Evolutionary conservation across 1,284 basidiomycete genomes (phyloP).

Genomic region (Leccinum subrobustum): DNA sequence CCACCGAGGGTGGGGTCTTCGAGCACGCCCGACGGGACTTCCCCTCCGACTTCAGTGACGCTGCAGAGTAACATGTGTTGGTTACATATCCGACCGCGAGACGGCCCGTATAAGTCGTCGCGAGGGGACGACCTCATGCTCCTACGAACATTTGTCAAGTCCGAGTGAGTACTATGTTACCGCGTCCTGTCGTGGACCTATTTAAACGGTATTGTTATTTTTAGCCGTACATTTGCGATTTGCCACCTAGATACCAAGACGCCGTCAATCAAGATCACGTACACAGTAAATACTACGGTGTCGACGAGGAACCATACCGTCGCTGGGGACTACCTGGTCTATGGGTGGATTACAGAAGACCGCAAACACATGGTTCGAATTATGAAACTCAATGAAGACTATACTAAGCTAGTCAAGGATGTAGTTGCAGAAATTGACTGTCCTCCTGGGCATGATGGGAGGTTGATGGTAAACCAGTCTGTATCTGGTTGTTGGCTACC

Average conservation of each 20-base stretch:
- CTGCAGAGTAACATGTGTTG: conserved; percentile 32
- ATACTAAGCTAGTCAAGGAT: conserved; percentile 22
- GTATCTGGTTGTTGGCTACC: neutral
- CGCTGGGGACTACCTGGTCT: conserved; percentile 31
- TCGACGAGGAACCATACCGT: conserved; percentile 23
- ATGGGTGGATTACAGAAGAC: conserved; percentile 33
- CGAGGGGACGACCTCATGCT: conserved; percentile 31
- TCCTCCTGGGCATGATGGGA: conserved; percentile 27
- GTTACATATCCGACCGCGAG: conserved; percentile 20
- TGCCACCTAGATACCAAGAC: conserved; percentile 28
- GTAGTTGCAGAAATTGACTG: conserved; percentile 30
- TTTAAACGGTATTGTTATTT: neutral
- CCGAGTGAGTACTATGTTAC: conserved; percentile 17
- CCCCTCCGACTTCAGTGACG: conserved; percentile 18
- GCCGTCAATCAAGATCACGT: conserved; percentile 29
- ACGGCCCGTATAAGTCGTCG: conserved; percentile 33
- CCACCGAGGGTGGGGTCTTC: conserved; percentile 11
- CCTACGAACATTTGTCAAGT: conserved; percentile 30
- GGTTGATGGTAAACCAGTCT: conserved; percentile 22
- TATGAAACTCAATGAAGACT: conserved; percentile 30
- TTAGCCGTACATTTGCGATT: conserved; percentile 28
- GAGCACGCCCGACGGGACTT: neutral
- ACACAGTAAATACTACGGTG: conserved; percentile 26
- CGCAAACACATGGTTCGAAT: conserved; percentile 31
- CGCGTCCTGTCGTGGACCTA: neutral